Conservation (phyloP, 306 rosid genomes). For the Vigna trinervia region DNA sequence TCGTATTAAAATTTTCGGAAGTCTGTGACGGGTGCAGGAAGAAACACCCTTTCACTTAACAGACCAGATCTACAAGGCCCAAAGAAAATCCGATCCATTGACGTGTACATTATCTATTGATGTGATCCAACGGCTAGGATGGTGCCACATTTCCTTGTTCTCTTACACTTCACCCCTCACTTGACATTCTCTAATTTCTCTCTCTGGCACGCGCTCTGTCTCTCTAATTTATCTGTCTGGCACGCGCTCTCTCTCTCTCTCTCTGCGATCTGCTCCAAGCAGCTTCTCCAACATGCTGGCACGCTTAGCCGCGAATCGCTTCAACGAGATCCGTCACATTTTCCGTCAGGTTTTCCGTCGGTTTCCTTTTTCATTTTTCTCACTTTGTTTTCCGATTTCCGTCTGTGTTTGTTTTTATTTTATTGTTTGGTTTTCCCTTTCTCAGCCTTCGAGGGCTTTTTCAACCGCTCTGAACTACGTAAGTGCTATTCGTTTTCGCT, state of each 20-base stretch:
- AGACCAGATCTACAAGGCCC: slow-evolving; percentile 1
- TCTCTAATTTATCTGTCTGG: slow-evolving; percentile 12
- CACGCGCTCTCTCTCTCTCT: background rate
- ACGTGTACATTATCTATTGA: background rate
- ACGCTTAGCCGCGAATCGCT: slow-evolving; percentile 78
- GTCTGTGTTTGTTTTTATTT: background rate
- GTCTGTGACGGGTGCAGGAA: too few relatives aligned
- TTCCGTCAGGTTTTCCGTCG: slow-evolving; percentile 75
- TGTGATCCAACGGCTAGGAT: slow-evolving; percentile 28
- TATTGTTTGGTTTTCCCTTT: background rate
- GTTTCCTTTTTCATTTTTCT: slow-evolving; percentile 31
- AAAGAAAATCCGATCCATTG: background rate
- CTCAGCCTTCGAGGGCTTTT: slow-evolving; percentile 76
- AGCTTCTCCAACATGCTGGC: slow-evolving; percentile 70
- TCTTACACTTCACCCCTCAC: slow-evolving; percentile 27
- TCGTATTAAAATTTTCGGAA: too few relatives aligned
- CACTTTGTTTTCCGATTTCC: slow-evolving; percentile 20
- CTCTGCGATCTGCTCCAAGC: slow-evolving; percentile 37
- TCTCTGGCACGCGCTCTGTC: background rate
- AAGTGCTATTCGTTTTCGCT: slow-evolving; percentile 38
- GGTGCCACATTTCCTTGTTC: slow-evolving; percentile 33
- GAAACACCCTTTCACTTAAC: too few relatives aligned
- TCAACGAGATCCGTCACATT: slow-evolving; percentile 76
- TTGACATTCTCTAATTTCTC: background rate
- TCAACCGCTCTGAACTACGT: slow-evolving; percentile 95